These are phyloP conservation scores for Neurospora sp. DNA, from an alignment of 495 filamentous ascomycete species.

Conservation along the genomic window DNA sequence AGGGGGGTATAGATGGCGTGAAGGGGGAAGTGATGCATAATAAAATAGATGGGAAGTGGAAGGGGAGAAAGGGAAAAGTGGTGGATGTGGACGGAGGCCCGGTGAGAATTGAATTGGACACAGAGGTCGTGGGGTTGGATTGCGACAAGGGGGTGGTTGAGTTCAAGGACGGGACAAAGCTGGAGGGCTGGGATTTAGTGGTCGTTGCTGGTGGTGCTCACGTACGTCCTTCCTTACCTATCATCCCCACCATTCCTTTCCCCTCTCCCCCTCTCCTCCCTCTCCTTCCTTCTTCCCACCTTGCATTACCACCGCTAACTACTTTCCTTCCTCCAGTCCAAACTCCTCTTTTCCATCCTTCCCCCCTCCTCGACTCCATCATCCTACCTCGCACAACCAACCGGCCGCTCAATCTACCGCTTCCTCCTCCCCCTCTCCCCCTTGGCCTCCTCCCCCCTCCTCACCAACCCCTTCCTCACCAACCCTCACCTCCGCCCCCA, in stretches of 20 bases:
- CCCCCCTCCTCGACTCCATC: background rate
- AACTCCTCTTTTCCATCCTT: background rate
- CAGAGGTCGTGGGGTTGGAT: constrained; percentile 13
- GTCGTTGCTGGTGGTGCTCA: constrained; percentile 24
- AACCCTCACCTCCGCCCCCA: no score
- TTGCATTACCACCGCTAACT: background rate
- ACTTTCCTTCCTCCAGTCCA: background rate
- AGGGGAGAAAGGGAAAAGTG: background rate
- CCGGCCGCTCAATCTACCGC: constrained; percentile 37
- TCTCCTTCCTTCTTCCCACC: no score
- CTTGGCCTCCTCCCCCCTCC: constrained; percentile 20
- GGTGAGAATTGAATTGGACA: constrained; percentile 22
- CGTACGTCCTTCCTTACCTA: no score
- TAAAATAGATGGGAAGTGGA: constrained; percentile 8
- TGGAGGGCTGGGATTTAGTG: constrained; percentile 13
- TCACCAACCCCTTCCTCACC: constrained; percentile 23
- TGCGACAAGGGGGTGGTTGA: constrained; percentile 15
- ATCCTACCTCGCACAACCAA: constrained; percentile 10
- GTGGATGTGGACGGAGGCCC: constrained; percentile 13
- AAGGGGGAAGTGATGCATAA: rapidly evolving
- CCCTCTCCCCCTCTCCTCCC: no score
- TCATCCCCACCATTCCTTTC: no score
- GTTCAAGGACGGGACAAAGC: constrained; percentile 8
- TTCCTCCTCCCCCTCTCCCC: constrained; percentile 31
- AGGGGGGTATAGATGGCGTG: background rate